phyloP scores from a whole-genome alignment of 306 rosid species.

The Acacia confusa region DNA sequence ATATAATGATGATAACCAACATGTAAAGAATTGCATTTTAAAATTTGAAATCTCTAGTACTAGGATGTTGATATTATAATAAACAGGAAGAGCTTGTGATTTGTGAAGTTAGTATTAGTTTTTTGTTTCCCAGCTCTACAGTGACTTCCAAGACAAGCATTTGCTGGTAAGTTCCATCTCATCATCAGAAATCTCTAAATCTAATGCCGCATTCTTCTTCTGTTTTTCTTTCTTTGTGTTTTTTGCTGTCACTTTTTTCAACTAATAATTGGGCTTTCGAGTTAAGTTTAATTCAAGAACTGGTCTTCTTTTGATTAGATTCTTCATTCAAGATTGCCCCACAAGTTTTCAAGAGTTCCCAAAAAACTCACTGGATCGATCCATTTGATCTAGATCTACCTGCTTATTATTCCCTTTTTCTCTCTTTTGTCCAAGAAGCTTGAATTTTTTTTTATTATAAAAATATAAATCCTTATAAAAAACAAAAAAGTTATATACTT shows the following conservation, averaged over 20 bases:
- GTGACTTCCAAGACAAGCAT: constrained; percentile 2
- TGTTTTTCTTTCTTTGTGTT: neutral
- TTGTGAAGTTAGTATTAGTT: neutral
- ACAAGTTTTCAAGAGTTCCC: neutral
- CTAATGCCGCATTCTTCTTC: neutral
- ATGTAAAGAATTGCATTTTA: neutral
- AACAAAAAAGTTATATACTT: neutral
- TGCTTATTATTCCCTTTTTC: neutral
- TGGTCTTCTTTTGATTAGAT: neutral
- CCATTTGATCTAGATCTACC: neutral
- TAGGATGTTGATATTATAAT: neutral
- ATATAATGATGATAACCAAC: neutral
- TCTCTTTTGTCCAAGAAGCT: neutral
- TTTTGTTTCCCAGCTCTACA: neutral
- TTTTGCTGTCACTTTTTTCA: neutral
- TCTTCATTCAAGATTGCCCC: neutral
- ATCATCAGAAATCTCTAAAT: neutral
- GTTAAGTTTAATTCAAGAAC: neutral
- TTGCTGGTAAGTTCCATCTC: neutral
- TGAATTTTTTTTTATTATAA: neutral
- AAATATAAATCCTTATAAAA: neutral
- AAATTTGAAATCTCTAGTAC: neutral
- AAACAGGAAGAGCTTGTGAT: neutral
- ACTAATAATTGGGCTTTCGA: neutral
- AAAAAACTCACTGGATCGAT: neutral